phyloP scores from a whole-genome alignment of 2,329 filamentous ascomycete genomes.

The Epicoccum sorghinum region DNA sequence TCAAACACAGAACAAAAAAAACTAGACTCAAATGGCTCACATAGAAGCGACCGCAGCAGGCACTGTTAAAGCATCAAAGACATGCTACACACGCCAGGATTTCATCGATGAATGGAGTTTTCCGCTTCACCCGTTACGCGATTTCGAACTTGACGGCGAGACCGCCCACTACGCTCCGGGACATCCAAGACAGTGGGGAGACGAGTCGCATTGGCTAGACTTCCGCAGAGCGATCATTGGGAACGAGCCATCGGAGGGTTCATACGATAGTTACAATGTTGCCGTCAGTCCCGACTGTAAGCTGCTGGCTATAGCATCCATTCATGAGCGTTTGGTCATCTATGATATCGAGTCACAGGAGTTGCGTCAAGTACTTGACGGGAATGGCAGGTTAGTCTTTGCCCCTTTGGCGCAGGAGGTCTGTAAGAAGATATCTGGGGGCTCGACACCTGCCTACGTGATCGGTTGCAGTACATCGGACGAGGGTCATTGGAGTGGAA shows the following conservation, averaged over 20 bases:
- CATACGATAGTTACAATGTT: conserved; percentile 12
- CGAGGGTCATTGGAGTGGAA: neutral
- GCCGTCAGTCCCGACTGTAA: conserved; percentile 31
- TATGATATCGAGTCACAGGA: conserved; percentile 32
- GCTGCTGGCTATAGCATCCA: conserved; percentile 31
- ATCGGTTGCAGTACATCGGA: conserved; percentile 24
- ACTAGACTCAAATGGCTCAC: neutral
- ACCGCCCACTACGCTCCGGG: conserved; percentile 23
- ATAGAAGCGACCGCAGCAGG: neutral
- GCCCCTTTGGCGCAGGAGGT: conserved; percentile 6
- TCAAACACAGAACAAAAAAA: neutral
- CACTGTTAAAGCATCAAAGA: neutral
- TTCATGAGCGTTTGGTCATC: conserved; percentile 20
- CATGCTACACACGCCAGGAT: conserved; percentile 10
- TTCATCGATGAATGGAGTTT: conserved; percentile 23
- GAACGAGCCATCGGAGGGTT: neutral
- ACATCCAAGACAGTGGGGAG: conserved; percentile 25
- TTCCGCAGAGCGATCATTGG: conserved; percentile 9
- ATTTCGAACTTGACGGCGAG: conserved; percentile 21
- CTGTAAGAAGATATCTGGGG: neutral
- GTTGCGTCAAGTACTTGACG: conserved; percentile 32
- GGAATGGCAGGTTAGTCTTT: conserved; percentile 25
- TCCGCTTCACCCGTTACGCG: conserved; percentile 17
- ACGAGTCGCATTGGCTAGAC: conserved; percentile 16
- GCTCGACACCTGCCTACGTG: conserved; percentile 24